A percentile compares a stretch with the other conserved stretches of the same genome.
Conservation (phyloP, 805 yeast species). For the Candida khao-thaluensis region DNA sequence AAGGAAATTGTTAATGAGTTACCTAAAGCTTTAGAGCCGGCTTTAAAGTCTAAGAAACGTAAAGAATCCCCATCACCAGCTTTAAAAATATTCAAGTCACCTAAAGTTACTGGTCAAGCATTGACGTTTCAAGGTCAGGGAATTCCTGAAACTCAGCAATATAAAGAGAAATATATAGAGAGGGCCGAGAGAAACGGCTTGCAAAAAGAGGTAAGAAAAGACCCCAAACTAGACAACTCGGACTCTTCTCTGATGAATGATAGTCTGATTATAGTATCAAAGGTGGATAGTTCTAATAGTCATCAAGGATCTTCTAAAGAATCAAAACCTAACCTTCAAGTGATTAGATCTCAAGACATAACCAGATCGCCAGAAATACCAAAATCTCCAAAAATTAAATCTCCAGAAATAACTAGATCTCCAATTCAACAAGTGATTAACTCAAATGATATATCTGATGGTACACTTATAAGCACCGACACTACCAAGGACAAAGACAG, state of each 20-base stretch:
- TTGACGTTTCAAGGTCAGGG: slow-evolving; percentile 6
- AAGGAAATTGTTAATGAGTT: background rate
- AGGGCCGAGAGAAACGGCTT: background rate
- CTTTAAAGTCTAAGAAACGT: background rate
- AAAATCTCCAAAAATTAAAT: background rate
- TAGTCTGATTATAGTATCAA: too few relatives aligned
- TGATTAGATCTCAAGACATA: background rate
- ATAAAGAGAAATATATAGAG: background rate
- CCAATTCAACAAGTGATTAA: background rate
- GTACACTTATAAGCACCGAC: too few relatives aligned
- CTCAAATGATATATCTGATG: too few relatives aligned
- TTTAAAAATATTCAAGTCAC: background rate
- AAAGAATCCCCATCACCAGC: background rate
- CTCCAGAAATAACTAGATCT: background rate
- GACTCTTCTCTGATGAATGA: background rate
- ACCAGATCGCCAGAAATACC: background rate
- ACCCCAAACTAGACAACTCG: background rate
- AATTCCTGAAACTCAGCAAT: slow-evolving; percentile 8
- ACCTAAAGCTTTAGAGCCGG: background rate
- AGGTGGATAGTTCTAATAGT: background rate
- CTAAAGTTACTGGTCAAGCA: slow-evolving; percentile 7
- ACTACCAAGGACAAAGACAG: background rate
- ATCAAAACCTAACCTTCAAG: background rate
- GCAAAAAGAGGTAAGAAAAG: background rate
- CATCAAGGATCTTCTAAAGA: too few relatives aligned